Evolutionary conservation across 2,329 filamentous ascomycete genomes (phyloP).

Genomic region (Xylaria hypoxylon): DNA sequence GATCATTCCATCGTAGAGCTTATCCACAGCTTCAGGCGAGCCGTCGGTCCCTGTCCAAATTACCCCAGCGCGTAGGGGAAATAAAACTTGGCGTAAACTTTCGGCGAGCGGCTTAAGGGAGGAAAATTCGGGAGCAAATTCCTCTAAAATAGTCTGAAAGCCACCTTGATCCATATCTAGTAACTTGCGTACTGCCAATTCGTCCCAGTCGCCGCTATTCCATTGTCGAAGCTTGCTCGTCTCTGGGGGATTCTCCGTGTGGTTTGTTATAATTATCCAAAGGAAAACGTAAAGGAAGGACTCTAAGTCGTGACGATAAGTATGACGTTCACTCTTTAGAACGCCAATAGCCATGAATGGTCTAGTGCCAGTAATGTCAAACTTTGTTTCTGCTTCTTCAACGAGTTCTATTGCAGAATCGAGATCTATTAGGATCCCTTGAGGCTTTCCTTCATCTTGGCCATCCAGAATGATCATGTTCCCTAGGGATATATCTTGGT

Average conservation of each 20-base stretch:
- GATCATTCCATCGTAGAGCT: constrained; percentile 42
- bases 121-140: constrained; percentile 41
- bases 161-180: constrained; percentile 36
- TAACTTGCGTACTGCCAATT: constrained; percentile 40
- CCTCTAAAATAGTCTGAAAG: constrained; percentile 40
- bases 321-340: constrained; percentile 40
- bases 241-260: constrained; percentile 33
- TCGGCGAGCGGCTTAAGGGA: constrained; percentile 40
- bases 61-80: constrained; percentile 36
- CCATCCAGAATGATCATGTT: constrained; percentile 44
- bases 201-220: constrained; percentile 38
- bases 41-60: constrained; percentile 41
- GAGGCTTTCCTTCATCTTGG: constrained; percentile 34
- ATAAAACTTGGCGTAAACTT: constrained; percentile 39
- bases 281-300: constrained; percentile 46
- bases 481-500: constrained; percentile 43
- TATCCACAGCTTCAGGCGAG: constrained; percentile 36
- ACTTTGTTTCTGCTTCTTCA: constrained; percentile 21
- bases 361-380: constrained; percentile 38
- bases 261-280: constrained; percentile 44
- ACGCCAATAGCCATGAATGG: constrained; percentile 46
- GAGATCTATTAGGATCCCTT: constrained; percentile 46
- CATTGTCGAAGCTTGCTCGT: constrained; percentile 42
- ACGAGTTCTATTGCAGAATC: constrained; percentile 41
- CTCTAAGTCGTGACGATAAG: constrained; percentile 46